A percentile compares a stretch with the other conserved stretches of the same genome.
These are phyloP conservation scores for Fusarium kyushuense DNA, from an alignment of 2,329 filamentous ascomycete genomes.

Conservation along the genomic window DNA sequence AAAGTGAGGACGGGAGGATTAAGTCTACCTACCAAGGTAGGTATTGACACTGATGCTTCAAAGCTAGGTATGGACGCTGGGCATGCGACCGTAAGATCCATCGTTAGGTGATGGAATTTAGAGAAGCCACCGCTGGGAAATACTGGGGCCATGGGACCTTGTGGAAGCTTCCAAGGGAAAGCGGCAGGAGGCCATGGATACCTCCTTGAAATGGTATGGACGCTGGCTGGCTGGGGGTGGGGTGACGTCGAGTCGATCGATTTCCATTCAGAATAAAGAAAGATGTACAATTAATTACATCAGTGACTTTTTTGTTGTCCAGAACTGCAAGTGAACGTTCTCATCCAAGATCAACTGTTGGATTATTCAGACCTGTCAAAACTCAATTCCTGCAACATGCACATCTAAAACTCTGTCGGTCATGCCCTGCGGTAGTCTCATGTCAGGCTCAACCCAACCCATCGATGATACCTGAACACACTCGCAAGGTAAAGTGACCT, in stretches of 20 bases:
- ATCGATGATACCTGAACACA: conserved; percentile 44
- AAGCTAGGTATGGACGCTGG: too few relatives aligned
- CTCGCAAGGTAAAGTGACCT: conserved; percentile 35
- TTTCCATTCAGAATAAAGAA: conserved; percentile 4
- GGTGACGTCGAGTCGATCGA: conserved; percentile 48
- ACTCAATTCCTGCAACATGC: conserved; percentile 3
- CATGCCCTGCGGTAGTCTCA: conserved; percentile 5
- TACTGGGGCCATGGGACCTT: conserved; percentile 51
- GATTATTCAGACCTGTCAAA: not conserved
- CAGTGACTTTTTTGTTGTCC: not conserved
- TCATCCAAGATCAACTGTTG: not conserved
- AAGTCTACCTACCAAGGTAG: conserved; percentile 24
- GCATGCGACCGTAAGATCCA: conserved; percentile 36
- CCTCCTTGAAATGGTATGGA: conserved; percentile 36
- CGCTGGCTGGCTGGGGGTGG: conserved; percentile 24
- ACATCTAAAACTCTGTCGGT: conserved; percentile 7
- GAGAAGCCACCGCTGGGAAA: conserved; percentile 37
- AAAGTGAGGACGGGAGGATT: conserved; percentile 43
- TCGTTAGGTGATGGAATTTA: conserved; percentile 3
- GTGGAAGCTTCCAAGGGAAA: conserved; percentile 50
- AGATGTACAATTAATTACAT: conserved; percentile 19
- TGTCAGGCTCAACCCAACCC: conserved; percentile 33
- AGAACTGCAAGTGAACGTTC: not conserved
- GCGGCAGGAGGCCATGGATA: conserved; percentile 2
- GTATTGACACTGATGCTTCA: conserved; percentile 34